Base-by-base conservation (phyloP, 331 rosid species). In the Pyrus hybrid region DNA sequence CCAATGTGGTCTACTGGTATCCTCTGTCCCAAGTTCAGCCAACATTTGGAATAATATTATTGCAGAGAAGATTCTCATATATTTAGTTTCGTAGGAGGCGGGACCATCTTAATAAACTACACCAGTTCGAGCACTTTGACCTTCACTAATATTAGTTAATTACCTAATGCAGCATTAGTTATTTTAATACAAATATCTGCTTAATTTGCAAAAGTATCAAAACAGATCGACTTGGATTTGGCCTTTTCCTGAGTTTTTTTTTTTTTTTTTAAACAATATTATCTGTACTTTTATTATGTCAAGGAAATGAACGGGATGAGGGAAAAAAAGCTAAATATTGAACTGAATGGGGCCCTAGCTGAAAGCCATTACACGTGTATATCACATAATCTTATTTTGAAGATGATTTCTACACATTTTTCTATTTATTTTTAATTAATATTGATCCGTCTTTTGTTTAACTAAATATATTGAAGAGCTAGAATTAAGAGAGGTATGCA, bases 21-120 rank as follows among this genome's bases (percentile, higher is more conserved):
- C 85, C 86, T 71, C 47, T 90, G 96, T 87, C 90, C 85, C 87
- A 84, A 70, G 32, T 78, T 41, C 88, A n/a, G 74, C 93, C 85
- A 86, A 82, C 97, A 90, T 74, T 72, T 62, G 82, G 92, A 90
- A 41, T 41, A 41, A 41, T 41, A 41, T 41, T 41, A 41, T 3
- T 41, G 47, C 47, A 1, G 14, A 11, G 47, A 41, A 41, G 47
- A 41, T 41, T 11, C 47, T 41, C 47, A 11, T 11, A 41, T 41
- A 41, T 41, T 41, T 11, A 41, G 47, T 41, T 41, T 41, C 47
- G 14, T 1, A 3, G 47, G 23, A 14, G 32, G 77, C 77, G 62
- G 81, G 80, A 74, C 82, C 86, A 81, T 49, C 67, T 60, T 51
- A 70, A 64, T 76, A 37, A 63, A 76, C 73, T 60, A 63, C 60